Conservation (phyloP, 441 rosid species). For the Isatis lusitanica region DNA sequence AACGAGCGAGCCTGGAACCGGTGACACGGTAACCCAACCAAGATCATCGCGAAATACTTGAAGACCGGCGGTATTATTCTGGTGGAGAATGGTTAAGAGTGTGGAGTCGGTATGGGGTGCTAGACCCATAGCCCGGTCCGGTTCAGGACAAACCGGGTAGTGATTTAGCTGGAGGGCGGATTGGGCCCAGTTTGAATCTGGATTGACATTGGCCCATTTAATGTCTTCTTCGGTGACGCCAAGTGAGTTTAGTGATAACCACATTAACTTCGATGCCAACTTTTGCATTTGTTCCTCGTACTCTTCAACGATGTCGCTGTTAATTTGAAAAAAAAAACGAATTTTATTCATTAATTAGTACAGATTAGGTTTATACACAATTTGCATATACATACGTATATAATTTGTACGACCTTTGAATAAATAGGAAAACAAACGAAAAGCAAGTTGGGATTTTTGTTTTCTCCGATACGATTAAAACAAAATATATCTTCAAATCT, state of each 20-base stretch:
- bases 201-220: constrained; percentile 63
- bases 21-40: constrained; percentile 58
- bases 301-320: constrained; percentile 59
- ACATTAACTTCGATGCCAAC: constrained; percentile 64
- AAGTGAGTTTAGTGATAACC: constrained; percentile 65
- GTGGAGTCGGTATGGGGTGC: constrained; percentile 65
- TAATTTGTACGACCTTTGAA: constrained; percentile 1
- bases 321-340: neutral
- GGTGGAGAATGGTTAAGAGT: constrained; percentile 52
- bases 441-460: constrained; percentile 32
- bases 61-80: constrained; percentile 48
- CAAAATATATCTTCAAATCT: constrained; percentile 28
- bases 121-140: constrained; percentile 48
- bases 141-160: constrained; percentile 53
- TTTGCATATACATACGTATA: neutral
- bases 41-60: constrained; percentile 41
- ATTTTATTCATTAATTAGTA: constrained; percentile 11
- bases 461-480: constrained; percentile 27
- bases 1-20: constrained; percentile 46
- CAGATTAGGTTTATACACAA: constrained; percentile 4
- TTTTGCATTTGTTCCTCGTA: constrained; percentile 70
- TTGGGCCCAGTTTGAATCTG: constrained; percentile 32
- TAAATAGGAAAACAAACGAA: neutral
- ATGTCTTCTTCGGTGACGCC: constrained; percentile 60
- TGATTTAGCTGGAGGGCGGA: constrained; percentile 52